These are phyloP conservation scores for Clonostachys chloroleuca DNA, from an alignment of 2,329 filamentous ascomycete genomes.

Conservation along the genomic window DNA sequence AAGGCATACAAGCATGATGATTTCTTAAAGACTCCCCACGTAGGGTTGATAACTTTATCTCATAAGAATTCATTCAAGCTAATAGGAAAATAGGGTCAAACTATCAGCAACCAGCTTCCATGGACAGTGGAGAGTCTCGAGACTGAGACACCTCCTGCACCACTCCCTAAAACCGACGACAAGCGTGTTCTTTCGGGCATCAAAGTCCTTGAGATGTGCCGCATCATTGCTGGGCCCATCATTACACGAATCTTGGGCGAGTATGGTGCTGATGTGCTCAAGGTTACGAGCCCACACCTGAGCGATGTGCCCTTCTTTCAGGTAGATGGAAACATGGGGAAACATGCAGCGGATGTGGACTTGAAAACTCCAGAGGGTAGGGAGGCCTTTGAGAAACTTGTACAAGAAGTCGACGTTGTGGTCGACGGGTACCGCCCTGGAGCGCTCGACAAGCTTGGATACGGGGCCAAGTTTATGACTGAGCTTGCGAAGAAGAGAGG, in stretches of 20 bases:
- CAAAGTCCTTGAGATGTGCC: conserved; percentile 70
- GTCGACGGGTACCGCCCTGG: conserved; percentile 67
- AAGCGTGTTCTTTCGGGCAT: conserved; percentile 48
- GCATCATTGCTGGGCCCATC: conserved; percentile 72
- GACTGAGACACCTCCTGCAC: conserved; percentile 38
- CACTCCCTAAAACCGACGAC: conserved; percentile 18
- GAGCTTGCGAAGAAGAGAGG: conserved; percentile 47
- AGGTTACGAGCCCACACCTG: conserved; percentile 64
- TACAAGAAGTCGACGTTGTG: conserved; percentile 60
- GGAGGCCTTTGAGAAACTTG: conserved; percentile 50
- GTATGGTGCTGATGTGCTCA: conserved; percentile 70
- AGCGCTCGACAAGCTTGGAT: conserved; percentile 58
- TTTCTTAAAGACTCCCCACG: conserved; percentile 47
- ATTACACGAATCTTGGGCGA: conserved; percentile 69
- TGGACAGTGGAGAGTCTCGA: conserved; percentile 48
- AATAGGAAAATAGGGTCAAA: conserved; percentile 32
- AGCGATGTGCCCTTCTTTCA: conserved; percentile 70
- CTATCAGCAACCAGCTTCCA: conserved; percentile 32
- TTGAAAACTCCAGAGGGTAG: conserved; percentile 52
- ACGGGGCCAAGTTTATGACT: conserved; percentile 50
- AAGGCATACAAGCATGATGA: conserved; percentile 54
- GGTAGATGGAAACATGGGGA: conserved; percentile 68
- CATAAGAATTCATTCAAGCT: background rate
- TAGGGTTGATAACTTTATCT: conserved; percentile 16
- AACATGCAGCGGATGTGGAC: conserved; percentile 61